Evolutionary conservation across 1,139 yeast species (phyloP), one percentile per base, ranked within the genome.

Genomic region (Geotrichum fermentans): DNA sequence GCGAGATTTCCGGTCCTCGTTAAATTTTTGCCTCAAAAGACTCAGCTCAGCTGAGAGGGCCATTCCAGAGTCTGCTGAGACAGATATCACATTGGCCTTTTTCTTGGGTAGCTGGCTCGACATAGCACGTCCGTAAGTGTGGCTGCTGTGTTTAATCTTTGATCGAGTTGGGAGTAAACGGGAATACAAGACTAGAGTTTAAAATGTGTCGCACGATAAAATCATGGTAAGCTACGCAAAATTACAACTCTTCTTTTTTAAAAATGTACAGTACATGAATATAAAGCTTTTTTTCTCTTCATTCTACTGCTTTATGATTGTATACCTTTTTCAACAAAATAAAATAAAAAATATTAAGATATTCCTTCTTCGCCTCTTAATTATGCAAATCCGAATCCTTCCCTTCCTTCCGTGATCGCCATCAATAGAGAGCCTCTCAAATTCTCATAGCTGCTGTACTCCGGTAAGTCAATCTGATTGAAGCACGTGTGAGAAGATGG

Each of bases 401-500:
- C 97, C 61, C 86, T 85, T 14, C 98, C 98, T 66, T 92, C 98
- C 24, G 90, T 86, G 16, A 94, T 80, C 0, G 98, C 97, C 60
- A 85, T 68, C 58, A 90, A 70, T 53, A 94, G 68, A 0, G 95
- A 81, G 3, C 87, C 85, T 56, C 97, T 77, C 53, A 94, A 74
- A 16, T 85, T 80, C 52, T 89, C 96, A 63, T 92, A 92, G 10
- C 83, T 79, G 51, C 84, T 95, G 67, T 94, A 94, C 32, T 89
- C 95, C 0, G 99, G 99, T 52, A 94, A 71, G 65, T 89, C 96
- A 54, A 94, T 75, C 68, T 92, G 97, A 66, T 92, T 92, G 73
- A 90, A 90, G 67, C 98, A 92, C 0, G 98, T 92, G 64, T 92
- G 98, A 2, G 97, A 86, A 1, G 96, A 83, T 2, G 99, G 99